Evolutionary conservation across 768 basidiomycete species (phyloP).

Genomic region (Suillus lakei): DNA sequence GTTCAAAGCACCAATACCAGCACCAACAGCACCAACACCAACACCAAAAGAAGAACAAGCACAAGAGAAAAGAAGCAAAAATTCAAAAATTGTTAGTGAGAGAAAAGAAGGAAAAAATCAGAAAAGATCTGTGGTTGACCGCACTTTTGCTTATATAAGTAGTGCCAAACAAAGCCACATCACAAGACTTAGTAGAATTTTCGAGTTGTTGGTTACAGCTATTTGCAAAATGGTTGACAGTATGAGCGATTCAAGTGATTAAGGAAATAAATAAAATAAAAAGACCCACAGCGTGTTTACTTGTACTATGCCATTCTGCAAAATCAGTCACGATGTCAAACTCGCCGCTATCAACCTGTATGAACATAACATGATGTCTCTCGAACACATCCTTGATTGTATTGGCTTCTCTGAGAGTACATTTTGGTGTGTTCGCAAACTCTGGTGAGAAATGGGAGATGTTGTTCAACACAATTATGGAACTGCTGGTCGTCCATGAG

Average conservation of each 20-base stretch:
- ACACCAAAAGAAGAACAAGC: no score
- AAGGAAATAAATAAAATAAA: not conserved
- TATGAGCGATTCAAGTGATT: not conserved
- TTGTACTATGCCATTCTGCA: not conserved
- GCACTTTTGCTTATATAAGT: slow-evolving; percentile 31
- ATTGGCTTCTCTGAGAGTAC: slow-evolving; percentile 26
- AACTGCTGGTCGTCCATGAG: not conserved
- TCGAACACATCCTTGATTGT: slow-evolving; percentile 28
- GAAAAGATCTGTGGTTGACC: slow-evolving; percentile 19
- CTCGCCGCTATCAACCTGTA: slow-evolving; percentile 7
- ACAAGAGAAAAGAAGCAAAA: no score
- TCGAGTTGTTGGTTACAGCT: not conserved
- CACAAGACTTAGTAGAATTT: no score
- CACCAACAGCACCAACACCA: no score
- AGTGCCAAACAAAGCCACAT: no score
- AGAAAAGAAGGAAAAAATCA: no score
- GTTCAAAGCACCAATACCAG: no score
- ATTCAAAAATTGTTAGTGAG: no score
- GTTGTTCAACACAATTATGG: slow-evolving; percentile 8
- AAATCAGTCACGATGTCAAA: slow-evolving; percentile 5
- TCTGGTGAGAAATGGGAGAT: slow-evolving; percentile 19
- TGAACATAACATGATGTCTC: not conserved
- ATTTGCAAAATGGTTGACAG: slow-evolving; percentile 8
- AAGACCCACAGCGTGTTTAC: not conserved
- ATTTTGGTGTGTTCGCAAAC: slow-evolving; percentile 24